Base-by-base conservation (phyloP, 805 yeast genomes). In the Isabelozyma heimii region DNA sequence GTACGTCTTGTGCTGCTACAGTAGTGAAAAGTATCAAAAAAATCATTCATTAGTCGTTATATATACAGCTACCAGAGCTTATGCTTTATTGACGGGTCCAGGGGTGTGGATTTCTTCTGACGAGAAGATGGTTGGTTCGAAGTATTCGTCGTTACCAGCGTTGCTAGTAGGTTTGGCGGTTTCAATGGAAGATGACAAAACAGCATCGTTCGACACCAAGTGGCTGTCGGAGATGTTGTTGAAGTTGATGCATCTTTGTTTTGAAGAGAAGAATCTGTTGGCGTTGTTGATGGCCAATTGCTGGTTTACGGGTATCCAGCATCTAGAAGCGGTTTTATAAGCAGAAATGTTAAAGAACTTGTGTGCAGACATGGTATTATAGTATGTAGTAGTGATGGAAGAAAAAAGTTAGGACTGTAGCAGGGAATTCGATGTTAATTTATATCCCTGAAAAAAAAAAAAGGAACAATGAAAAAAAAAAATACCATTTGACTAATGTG, bases 81-180 rank as follows among this genome's bases (percentile, higher is more conserved):
- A 49, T 17, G 55, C 55, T 48, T 59, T 63, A 50, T 67, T 72
- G 50, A 70, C 76, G 50, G 77, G 76, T 50, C 75, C 72, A 49
- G 77, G 73, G 58, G 78, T 72, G 57, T 61, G 60, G 16, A 73
- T 56, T 45, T 73, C 77, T 51, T 73, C 77, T n/a, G 67, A 59
- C 26, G 76, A 71, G 49, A 60, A 65, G 15, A 73, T 64, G 33
- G 66, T 62, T 14, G 78, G 77, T 54, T 73, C 75, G 53, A 73
- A 73, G 2, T 54, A 47, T 41, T 64, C 69, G 40, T 17, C 24
- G 28, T 58, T 59, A 4, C 43, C 26, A 17, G 45, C 13, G 6
- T 39, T 26, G 10, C 28, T 10, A 13, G 40, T 10, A 39, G 44
- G 16, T 13, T 27, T 27, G 8, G 44, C 24, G n/a, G 43, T 14